Evolutionary conservation across 495 filamentous ascomycete genomes (phyloP), one percentile per base, ranked within the genome.

Genomic region (Tuber calosporum): DNA sequence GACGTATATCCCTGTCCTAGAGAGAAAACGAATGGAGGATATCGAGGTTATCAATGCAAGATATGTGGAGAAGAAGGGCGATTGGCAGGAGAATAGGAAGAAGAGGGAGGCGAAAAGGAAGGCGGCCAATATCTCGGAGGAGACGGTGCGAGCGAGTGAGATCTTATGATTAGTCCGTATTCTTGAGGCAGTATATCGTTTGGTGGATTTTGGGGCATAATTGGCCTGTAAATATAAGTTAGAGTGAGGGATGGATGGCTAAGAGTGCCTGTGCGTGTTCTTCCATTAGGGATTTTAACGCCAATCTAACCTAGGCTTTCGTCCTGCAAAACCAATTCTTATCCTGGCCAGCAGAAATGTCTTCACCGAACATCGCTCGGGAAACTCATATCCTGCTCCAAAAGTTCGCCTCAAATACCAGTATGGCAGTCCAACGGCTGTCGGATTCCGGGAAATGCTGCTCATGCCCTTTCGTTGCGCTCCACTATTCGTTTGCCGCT

Each of bases 41-140:
- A 87, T 91, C 40, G 88, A 91, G 73, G 89, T 89, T 66, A 85
- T 91, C 37, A 97, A 97, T 83, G 90, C 90, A 73, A 88, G 86
- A 79, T 97, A 90, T 84, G 88, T 91, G 53, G 85, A 86, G 76
- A 87, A 85, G 73, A 95, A 92, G 83, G 90, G 92, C 41, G 68
- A 79, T 45, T 84, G 62, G 85, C 79, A 69, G 71, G 86, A 87
- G 62, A 81, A 86, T 84, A 74, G 75, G 73, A 82, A 80, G 73
- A 81, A 72, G 74, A 70, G 58, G 66, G 69, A 81, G 71, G 77
- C 66, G 69, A 79, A 70, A 67, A 74, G 71, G 66, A 77, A 75
- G 72, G 79, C 71, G 13, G 80, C 70, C 62, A 70, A n/a, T 19
- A 72, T 39, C 40, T 72, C n/a, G 48, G 72, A 68, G 30, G 72